phyloP scores from a whole-genome alignment of 2,329 filamentous ascomycete species.

The Aspergillus intermedius region DNA sequence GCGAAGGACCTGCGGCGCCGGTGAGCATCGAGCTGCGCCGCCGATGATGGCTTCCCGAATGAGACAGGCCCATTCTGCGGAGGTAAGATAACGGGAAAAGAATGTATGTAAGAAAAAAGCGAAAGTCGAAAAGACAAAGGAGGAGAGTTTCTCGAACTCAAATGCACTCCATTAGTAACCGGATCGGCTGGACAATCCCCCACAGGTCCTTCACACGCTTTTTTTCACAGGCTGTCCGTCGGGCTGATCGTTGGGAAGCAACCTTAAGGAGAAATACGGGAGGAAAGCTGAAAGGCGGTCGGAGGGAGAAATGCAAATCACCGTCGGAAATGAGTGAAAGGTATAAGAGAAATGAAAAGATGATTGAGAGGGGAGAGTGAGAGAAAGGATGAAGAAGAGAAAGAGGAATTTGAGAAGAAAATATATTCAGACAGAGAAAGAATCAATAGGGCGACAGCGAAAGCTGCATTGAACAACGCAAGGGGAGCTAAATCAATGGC shows the following conservation, averaged over 20 bases:
- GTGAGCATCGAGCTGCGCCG: conserved; percentile 34
- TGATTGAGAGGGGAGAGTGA: neutral
- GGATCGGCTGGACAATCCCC: neutral
- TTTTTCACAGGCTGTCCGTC: neutral
- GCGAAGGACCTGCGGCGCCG: conserved; percentile 46
- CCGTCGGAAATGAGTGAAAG: neutral
- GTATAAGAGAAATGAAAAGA: neutral
- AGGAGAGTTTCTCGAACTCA: neutral
- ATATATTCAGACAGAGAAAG: neutral
- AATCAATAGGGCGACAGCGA: neutral
- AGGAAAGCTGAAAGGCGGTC: neutral
- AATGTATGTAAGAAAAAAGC: neutral
- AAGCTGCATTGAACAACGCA: neutral
- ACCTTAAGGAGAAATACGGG: neutral
- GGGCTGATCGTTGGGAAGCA: neutral
- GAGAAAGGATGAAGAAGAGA: neutral
- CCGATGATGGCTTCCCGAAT: conserved; percentile 30
- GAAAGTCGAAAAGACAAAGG: neutral
- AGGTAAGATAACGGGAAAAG: neutral
- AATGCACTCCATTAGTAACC: neutral
- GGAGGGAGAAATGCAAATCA: neutral
- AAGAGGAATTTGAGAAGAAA: neutral
- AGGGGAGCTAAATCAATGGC: too few species aligned
- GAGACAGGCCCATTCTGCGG: conserved; percentile 28
- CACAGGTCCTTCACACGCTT: neutral